Evolutionary conservation across 768 basidiomycete species (phyloP), one percentile per base, ranked within the genome.

Genomic region (Hysterangium stoloniferum): DNA sequence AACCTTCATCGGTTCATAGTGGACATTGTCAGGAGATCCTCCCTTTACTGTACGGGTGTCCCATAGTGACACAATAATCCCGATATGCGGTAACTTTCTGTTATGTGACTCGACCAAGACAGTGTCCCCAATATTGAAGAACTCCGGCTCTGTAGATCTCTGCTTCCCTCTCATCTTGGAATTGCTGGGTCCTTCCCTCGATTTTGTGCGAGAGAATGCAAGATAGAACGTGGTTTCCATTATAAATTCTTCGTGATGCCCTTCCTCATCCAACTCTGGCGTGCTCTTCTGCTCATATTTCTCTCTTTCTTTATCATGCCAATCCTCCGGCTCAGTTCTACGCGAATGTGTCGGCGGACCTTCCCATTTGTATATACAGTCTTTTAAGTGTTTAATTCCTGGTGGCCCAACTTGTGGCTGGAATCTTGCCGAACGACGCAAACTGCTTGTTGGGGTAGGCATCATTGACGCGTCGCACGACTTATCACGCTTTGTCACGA

Each of bases 1-100:
- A 20, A 84, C 64, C 49, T 76, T 71, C 70, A 81, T 78, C 43
- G 67, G 72, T 32, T 63, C 57, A 1, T 58, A 59, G 29, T 66
- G 62, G n/a, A 61, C 60, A 31, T 68, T 63, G 20, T 47, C 58
- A 6, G 56, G 64, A 0, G 60, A 60, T 6, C 65, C 66, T 2
- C 50, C 66, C 46, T 62, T 61, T 41, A 51, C 56, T 36, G 36
- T 35, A 58, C 64, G 6, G 2, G 69, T 66, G 48, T 84, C 76
- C 82, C 84, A 88, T 71, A 90, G 77, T 0, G 82, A 70, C 15
- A 77, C 67, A 41, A 90, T 80, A 35, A 87, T 79, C 4, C 77
- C 87, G 45, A 87, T 67, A 54, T 84, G 86, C 0, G 79, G 77
- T 9, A 69, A 68, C 29, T 61, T 69, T 33, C 33, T 34, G 4